Percentiles rank a stretch among this genome's conserved stretches.
These are phyloP conservation scores for Mortierella sp. DNA, from an alignment of 371 early-diverging fungal genomes.

Conservation along the genomic window DNA sequence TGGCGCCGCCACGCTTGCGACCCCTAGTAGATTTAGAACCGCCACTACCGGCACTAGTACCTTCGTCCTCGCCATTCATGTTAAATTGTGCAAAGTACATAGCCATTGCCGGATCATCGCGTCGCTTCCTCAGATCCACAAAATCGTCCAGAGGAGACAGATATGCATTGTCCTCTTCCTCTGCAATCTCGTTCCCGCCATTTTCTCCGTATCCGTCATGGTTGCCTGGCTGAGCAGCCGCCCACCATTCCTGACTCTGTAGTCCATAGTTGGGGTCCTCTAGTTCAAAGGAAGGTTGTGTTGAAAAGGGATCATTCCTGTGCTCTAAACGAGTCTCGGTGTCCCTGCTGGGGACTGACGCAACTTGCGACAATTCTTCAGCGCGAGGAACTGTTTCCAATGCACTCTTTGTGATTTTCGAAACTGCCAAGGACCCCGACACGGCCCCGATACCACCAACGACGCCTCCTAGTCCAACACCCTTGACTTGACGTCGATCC, in stretches of 20 bases:
- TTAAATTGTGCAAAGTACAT: conserved; percentile 47
- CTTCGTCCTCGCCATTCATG: background rate
- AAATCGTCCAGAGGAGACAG: conserved; percentile 34
- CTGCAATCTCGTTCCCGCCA: conserved; percentile 3
- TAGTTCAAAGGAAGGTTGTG: conserved; percentile 11
- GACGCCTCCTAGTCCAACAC: conserved; percentile 47
- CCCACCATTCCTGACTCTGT: conserved; percentile 43
- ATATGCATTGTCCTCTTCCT: conserved; percentile 6
- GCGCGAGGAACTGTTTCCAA: background rate
- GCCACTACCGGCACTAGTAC: background rate
- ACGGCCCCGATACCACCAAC: conserved; percentile 50
- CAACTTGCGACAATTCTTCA: too few relatives aligned
- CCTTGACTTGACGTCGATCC: conserved; percentile 46
- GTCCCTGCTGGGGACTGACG: too few relatives aligned
- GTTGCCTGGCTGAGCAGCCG: background rate
- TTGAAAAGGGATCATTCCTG: background rate
- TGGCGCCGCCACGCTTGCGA: conserved; percentile 6
- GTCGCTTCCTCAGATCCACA: conserved; percentile 31
- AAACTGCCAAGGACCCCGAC: conserved; percentile 28
- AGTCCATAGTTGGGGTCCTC: conserved; percentile 34
- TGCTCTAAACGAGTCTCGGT: background rate
- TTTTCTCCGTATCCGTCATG: background rate
- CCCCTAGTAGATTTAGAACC: conserved; percentile 3
- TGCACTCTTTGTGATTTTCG: conserved; percentile 20
- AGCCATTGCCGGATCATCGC: conserved; percentile 30